phyloP scores from a whole-genome alignment of 306 rosid species.

The Glycyrrhiza uralensis region DNA sequence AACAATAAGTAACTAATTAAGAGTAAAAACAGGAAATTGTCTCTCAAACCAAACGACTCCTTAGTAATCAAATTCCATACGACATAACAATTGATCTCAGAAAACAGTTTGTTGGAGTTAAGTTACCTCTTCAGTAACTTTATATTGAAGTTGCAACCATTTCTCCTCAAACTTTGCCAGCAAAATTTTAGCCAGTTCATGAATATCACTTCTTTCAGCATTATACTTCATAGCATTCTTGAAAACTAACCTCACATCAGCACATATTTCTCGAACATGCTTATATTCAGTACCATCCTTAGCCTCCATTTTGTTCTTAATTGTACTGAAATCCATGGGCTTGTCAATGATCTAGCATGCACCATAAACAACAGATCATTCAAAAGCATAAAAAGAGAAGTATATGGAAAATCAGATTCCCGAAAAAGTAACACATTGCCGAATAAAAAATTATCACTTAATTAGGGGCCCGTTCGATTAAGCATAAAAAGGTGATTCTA shows the following conservation, averaged over 20 bases:
- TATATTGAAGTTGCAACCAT: slow-evolving; percentile 84
- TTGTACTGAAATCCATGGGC: slow-evolving; percentile 94
- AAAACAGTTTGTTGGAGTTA: slow-evolving; percentile 1
- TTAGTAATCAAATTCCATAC: neutral
- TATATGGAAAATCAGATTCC: neutral
- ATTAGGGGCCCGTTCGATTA: neutral
- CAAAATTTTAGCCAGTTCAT: slow-evolving; percentile 87
- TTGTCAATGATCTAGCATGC: slow-evolving; percentile 78
- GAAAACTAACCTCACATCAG: slow-evolving; percentile 81
- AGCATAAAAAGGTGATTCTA: neutral
- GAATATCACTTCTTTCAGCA: slow-evolving; percentile 82
- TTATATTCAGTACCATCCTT: slow-evolving; percentile 86
- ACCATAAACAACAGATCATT: slow-evolving; percentile 28
- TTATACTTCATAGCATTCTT: slow-evolving; percentile 90
- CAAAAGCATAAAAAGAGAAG: slow-evolving; percentile 13
- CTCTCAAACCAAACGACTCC: too few species aligned
- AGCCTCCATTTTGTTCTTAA: slow-evolving; percentile 87
- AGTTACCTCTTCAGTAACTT: slow-evolving; percentile 81
- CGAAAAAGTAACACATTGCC: neutral
- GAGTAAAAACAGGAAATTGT: too few species aligned
- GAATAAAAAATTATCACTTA: slow-evolving; percentile 2
- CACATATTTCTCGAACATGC: slow-evolving; percentile 70
- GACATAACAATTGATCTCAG: neutral
- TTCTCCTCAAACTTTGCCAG: slow-evolving; percentile 85
- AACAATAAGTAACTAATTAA: too few species aligned